Evolutionary conservation across 139 green algal species (phyloP), one percentile per base, ranked within the genome.

Genomic region (Haematococcus sp.): DNA sequence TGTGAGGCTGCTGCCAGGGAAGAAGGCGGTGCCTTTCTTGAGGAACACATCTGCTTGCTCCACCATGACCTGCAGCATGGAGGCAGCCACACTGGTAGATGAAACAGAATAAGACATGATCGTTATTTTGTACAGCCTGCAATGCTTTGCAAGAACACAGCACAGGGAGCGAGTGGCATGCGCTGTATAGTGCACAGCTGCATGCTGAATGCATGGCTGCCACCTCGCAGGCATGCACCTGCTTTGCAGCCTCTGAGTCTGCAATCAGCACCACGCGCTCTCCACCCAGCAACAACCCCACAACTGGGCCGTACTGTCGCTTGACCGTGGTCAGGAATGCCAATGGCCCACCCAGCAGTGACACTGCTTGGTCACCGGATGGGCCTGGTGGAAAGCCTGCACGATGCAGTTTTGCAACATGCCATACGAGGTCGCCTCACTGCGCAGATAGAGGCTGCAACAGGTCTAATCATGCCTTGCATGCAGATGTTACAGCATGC

Each of bases 1-100:
- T 2, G 93, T 86, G 43, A 97, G 80, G 58, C 76, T 73, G 67
- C 67, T 73, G 67, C 89, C 89, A 0, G 93, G 93, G 73, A 98
- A 97, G 71, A 98, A 97, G 0, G 93, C 93, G 19, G 93, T 98
- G 25, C 93, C 93, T 19, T 89, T 73, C 84, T 91, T 87, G 15
- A 82, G 40, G 63, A 82, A 88, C 46, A 82, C 73, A 3, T 77
- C 63, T 4, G 81, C 54, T 43, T 73, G n/a, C 0, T 80, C 76
- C 19, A 82, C 25, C 35, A 87, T 52, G 7, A 75, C 64, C 40
- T 70, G 70, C 32, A 59, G 22, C 16, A 23, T 25, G 61, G 58
- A 15, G 25, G 20, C 20, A 63, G 55, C 17, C 7, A 19, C 17
- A 15, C 5, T 63, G 5, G 13, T 31, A 63, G 22, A n/a, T n/a